phyloP scores from a whole-genome alignment of 768 basidiomycete genomes.

The Daedaleopsis sinensis region DNA sequence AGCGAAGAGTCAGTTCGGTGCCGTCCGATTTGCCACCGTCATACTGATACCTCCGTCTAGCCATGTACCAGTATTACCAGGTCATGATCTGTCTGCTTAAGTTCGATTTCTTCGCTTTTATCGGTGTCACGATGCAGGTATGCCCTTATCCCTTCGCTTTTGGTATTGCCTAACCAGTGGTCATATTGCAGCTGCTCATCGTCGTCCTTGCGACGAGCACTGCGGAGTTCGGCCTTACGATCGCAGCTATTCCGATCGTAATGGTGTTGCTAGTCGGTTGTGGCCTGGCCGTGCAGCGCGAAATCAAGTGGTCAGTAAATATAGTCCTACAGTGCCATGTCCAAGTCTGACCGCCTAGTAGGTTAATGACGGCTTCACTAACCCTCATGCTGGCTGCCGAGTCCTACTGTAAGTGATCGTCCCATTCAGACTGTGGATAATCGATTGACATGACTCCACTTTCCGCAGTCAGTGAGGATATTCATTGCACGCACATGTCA shows the following conservation, averaged over 20 bases:
- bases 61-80: conserved; percentile 89
- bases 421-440: conserved; percentile 1
- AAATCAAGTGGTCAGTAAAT: conserved; percentile 70
- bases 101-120: conserved; percentile 89
- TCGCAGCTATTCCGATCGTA: conserved; percentile 83
- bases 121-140: conserved; percentile 88
- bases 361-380: conserved; percentile 76
- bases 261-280: conserved; percentile 66
- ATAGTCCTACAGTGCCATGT: neutral
- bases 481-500: neutral
- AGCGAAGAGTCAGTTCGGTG: conserved; percentile 66
- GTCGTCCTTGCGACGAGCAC: conserved; percentile 65
- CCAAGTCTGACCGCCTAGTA: conserved; percentile 27
- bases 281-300: conserved; percentile 73
- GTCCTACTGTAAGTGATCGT: conserved; percentile 64
- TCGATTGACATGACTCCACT: conserved; percentile 3
- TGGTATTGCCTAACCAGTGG: neutral
- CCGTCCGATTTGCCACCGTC: neutral
- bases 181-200: conserved; percentile 65
- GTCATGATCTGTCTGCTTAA: conserved; percentile 87
- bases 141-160: conserved; percentile 6
- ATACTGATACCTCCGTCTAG: conserved; percentile 37
- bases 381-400: conserved; percentile 76
- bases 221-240: conserved; percentile 80
- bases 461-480: conserved; percentile 28